Evolutionary conservation across 2,329 filamentous ascomycete genomes (phyloP).

Genomic region (Penicillium freii): DNA sequence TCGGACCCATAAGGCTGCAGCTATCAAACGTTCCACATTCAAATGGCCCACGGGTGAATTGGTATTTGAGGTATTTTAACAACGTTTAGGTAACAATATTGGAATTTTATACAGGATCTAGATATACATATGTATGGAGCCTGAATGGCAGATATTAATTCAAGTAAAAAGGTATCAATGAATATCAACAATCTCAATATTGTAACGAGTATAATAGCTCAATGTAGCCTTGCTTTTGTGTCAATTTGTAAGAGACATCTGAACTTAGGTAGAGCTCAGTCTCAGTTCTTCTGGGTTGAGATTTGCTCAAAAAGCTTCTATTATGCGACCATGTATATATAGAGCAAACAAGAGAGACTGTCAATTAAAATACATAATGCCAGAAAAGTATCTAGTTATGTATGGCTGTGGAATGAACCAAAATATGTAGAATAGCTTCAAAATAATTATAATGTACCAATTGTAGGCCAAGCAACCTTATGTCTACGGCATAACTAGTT

Average conservation of each 20-base stretch:
- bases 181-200: neutral
- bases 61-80: neutral
- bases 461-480: neutral
- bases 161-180: neutral
- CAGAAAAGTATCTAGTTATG: neutral
- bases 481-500: neutral
- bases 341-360: neutral
- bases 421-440: too few species aligned
- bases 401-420: neutral
- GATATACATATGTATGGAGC: neutral
- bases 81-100: neutral
- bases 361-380: too few species aligned
- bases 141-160: neutral
- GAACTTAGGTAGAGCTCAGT: neutral
- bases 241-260: neutral
- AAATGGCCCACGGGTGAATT: neutral
- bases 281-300: neutral
- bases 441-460: neutral
- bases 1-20: constrained; percentile 14
- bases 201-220: neutral
- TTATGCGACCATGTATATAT: neutral
- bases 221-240: neutral
- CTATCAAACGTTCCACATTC: constrained; percentile 1
- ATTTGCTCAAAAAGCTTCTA: neutral
- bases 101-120: neutral